Evolutionary conservation across 1,139 yeast species (phyloP), one percentile per base, ranked within the genome.

Genomic region (Yamadazyma triangularis): DNA sequence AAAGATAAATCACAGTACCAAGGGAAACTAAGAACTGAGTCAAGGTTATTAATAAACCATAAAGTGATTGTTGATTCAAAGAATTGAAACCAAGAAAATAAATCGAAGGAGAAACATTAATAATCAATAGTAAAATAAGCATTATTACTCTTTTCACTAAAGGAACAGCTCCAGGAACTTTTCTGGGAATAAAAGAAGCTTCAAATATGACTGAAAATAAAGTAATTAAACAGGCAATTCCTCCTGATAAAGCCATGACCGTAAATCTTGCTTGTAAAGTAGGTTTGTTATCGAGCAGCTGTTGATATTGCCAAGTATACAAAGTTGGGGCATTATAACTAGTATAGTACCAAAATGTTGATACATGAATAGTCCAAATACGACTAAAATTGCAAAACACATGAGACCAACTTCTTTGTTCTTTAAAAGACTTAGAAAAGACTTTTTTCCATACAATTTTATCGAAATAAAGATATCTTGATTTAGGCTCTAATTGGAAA

Each of bases 341-440:
- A 0, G 79, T 73, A 44, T 69, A 78, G 31, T 72, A 68, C 85
- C 84, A 78, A 43, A 76, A 78, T 35, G 70, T 54, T 0, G 77
- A 60, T 18, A 76, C 49, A 45, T 79, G 86, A 31, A 78, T 70
- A 26, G 73, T 70, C 80, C 82, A 77, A 19, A 79, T 71, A 38
- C 86, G 53, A 48, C 72, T 76, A 49, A 77, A 78, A 41, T 78
- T 74, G 5, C 73, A 61, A 11, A 77, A 42, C 4, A 67, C 62
- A 51, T 78, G 85, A 23, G 70, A 51, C 84, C 85, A 78, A 9
- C 78, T 66, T 50, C 85, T 61, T 22, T 59, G 56, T 46, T 78
- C 85, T 32, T 51, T 61, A 40, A 71, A 78, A 3, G 82, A 75
- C 47, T 78, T 78, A 36, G 52, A 57, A 37, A 77, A 70, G 0